phyloP scores from a whole-genome alignment of 768 basidiomycete genomes.

The Boletus rex-veris region DNA sequence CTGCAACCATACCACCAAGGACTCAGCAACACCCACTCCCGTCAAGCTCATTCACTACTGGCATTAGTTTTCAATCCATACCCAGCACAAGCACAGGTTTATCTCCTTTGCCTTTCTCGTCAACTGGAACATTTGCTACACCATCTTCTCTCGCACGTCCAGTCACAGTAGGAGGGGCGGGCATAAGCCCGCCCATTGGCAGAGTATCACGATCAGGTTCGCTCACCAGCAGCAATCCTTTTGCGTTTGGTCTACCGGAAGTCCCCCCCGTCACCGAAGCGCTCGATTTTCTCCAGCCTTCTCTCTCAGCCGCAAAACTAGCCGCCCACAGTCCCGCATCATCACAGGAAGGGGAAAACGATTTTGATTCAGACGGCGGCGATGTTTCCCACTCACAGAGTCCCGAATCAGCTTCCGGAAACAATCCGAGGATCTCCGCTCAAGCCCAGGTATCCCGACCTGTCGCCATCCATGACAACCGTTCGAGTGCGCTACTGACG shows the following conservation, averaged over 20 bases:
- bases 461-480: conserved; percentile 12
- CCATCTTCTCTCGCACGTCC: conserved; percentile 27
- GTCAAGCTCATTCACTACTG: conserved; percentile 25
- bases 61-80: conserved; percentile 32
- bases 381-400: conserved; percentile 30
- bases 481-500: conserved; percentile 11
- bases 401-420: conserved; percentile 30
- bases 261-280: conserved; percentile 24
- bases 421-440: conserved; percentile 17
- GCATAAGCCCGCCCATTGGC: conserved; percentile 40
- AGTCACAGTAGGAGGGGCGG: conserved; percentile 17
- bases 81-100: conserved; percentile 29
- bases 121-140: conserved; percentile 30
- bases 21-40: conserved; percentile 34
- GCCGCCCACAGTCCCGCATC: conserved; percentile 28
- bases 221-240: conserved; percentile 44
- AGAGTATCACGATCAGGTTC: conserved; percentile 59
- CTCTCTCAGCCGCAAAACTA: conserved; percentile 10
- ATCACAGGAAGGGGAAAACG: conserved; percentile 52
- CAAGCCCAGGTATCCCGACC: conserved; percentile 24
- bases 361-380: conserved; percentile 43
- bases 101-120: conserved; percentile 29
- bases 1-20: conserved; percentile 26
- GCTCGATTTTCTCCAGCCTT: conserved; percentile 30
- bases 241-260: conserved; percentile 36